phyloP scores from a whole-genome alignment of 139 green algal genomes.

The Chlamydomonas schloesseri region DNA sequence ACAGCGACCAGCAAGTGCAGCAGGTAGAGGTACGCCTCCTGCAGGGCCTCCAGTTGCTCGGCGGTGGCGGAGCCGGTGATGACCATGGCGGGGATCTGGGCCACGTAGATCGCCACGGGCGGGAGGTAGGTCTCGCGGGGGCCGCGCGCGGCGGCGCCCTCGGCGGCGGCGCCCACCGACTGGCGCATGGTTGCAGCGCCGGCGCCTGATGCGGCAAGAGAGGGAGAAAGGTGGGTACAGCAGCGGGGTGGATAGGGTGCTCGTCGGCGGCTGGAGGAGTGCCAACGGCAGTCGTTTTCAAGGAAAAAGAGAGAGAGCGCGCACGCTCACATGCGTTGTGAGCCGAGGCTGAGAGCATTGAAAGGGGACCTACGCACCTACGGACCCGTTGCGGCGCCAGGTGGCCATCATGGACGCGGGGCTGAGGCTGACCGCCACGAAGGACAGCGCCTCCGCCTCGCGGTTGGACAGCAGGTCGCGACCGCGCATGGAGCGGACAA shows the following conservation, averaged over 20 bases:
- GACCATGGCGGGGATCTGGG: constrained; percentile 34
- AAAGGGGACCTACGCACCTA: too few relatives aligned
- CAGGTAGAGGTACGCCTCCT: constrained; percentile 40
- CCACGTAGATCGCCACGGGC: constrained; percentile 50
- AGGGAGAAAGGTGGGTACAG: too few relatives aligned
- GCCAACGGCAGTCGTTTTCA: too few relatives aligned
- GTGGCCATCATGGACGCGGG: constrained; percentile 19
- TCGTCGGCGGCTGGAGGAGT: too few relatives aligned
- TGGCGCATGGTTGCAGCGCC: too few relatives aligned
- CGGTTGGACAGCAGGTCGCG: constrained; percentile 63
- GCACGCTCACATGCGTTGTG: too few relatives aligned
- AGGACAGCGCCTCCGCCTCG: constrained; percentile 54
- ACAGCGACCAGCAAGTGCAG: constrained; percentile 40
- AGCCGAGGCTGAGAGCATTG: too few relatives aligned
- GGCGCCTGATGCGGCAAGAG: too few relatives aligned
- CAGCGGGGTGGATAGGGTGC: too few relatives aligned
- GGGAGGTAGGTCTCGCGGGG: constrained; percentile 49
- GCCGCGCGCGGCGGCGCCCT: background rate
- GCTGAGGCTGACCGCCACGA: constrained; percentile 31
- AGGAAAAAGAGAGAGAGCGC: too few relatives aligned
- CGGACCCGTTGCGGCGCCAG: background rate
- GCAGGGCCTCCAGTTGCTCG: constrained; percentile 1
- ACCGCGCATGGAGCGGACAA: constrained; percentile 51
- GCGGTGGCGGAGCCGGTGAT: background rate
- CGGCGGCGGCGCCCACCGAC: background rate